Conservation (phyloP, 192 early-diverging fungal genomes). For the Podila epigama region DNA sequence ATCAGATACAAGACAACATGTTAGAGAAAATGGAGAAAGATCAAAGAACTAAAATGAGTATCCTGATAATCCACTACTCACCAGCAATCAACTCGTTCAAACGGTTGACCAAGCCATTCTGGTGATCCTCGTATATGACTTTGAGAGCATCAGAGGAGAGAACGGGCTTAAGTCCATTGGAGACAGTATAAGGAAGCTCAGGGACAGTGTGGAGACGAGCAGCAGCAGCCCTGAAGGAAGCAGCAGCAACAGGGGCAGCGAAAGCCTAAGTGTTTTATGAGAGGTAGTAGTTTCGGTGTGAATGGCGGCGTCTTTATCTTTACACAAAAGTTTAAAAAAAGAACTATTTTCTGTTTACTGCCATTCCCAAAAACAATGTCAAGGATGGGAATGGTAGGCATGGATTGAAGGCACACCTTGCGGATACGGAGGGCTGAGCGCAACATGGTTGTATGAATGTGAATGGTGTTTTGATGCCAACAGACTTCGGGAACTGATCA, state of each 20-base stretch:
- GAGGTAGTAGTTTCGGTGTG: too few species aligned
- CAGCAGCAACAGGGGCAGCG: background rate
- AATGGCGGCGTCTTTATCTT: too few species aligned
- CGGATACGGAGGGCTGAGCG: constrained; percentile 14
- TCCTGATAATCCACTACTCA: constrained; percentile 1
- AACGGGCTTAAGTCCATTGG: constrained; percentile 31
- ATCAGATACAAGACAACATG: background rate
- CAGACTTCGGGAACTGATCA: background rate
- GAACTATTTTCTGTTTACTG: background rate
- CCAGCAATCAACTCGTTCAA: constrained; percentile 51
- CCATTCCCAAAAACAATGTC: background rate
- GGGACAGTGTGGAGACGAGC: constrained; percentile 36
- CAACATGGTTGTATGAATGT: constrained; percentile 6
- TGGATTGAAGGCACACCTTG: background rate
- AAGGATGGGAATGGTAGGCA: background rate
- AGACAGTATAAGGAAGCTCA: constrained; percentile 25
- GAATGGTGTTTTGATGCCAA: background rate
- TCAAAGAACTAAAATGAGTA: background rate
- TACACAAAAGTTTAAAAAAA: too few species aligned
- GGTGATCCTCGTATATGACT: constrained; percentile 48
- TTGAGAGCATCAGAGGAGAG: constrained; percentile 36
- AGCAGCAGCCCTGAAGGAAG: constrained; percentile 28
- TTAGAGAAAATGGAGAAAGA: background rate
- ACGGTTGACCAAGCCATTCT: constrained; percentile 33
- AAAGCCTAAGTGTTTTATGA: too few species aligned